Evolutionary conservation across 2,329 filamentous ascomycete genomes (phyloP), one percentile per base, ranked within the genome.

Genomic region (Emericellopsis cladophorae): DNA sequence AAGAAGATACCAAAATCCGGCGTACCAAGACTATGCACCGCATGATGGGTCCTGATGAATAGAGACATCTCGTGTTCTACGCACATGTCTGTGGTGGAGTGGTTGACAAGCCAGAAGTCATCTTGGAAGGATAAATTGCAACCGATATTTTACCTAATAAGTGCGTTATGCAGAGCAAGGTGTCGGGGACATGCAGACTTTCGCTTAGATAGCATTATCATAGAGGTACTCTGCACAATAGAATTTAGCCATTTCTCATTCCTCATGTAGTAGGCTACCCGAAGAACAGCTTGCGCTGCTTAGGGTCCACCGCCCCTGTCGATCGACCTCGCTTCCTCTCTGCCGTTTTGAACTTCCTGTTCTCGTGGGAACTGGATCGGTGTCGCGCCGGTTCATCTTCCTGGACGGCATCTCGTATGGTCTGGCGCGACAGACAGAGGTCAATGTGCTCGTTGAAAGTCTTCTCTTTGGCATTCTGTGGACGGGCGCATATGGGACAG

Each of bases 381-480:
- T 42, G 36, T 37, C 43, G 7, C 43, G 46, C 23, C 54, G 39
- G 38, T 53, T 35, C 54, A 45, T 68, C 60, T 42, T 70, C 70
- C 43, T 85, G 79, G 1, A 92, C 80, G 0, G 78, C 82, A 51
- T 95, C 86, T 36, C 81, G 81, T 51, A 98, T 96, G 0, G 87
- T 85, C 53, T 84, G 78, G 42, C 81, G 72, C 1, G 89, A 95
- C 2, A 98, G 71, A 57, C 92, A 98, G 8, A 84, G 74, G 56
- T 98, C 92, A 40, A 98, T 88, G 54, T 98, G 92, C 42, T 83
- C 76, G 49, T 98, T 98, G 61, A 96, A 94, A 1, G 64, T 65
- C 36, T 70, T 71, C 55, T 95, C 87, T 39, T 90, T 72, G 0
- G 87, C 75, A 1, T 67, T 53, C 53, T 95, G 89, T 0, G 85